A percentile compares a stretch with the other conserved stretches of the same genome.
These are phyloP conservation scores for Dendrobium catenatum DNA, from an alignment of 106 monocot species.

Conservation along the genomic window DNA sequence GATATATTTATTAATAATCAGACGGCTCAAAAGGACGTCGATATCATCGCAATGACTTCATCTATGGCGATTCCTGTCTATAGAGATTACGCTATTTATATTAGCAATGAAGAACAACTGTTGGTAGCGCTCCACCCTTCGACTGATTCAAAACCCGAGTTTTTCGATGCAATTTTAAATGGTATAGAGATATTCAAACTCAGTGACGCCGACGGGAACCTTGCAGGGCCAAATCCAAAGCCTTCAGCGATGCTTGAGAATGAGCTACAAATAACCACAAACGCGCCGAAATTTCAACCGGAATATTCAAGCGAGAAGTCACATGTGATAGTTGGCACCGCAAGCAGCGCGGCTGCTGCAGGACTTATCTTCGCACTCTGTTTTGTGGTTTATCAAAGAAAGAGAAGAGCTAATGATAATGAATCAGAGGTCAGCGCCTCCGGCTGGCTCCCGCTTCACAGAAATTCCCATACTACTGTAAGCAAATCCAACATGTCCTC, in stretches of 20 bases:
- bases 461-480: slow-evolving; percentile 35
- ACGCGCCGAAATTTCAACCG: background rate
- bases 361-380: slow-evolving; percentile 33
- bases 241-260: slow-evolving; percentile 7
- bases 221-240: slow-evolving; percentile 13
- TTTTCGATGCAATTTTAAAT: slow-evolving; percentile 14
- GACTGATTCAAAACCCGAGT: slow-evolving; percentile 9
- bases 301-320: background rate
- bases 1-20: slow-evolving; percentile 76
- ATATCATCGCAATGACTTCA: slow-evolving; percentile 61
- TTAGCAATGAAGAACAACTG: slow-evolving; percentile 41
- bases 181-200: slow-evolving; percentile 22
- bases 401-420: slow-evolving; percentile 19
- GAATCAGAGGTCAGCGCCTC: slow-evolving; percentile 17
- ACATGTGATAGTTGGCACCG: slow-evolving; percentile 18
- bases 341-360: slow-evolving; percentile 31
- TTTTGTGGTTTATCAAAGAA: slow-evolving; percentile 34
- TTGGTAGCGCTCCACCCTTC: slow-evolving; percentile 70
- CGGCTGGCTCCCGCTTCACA: slow-evolving; percentile 67
- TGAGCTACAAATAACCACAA: background rate
- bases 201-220: slow-evolving; percentile 5
- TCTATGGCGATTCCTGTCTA: slow-evolving; percentile 39
- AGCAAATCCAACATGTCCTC: slow-evolving; percentile 40
- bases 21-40: slow-evolving; percentile 60
- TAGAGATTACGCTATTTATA: slow-evolving; percentile 60